Percentiles rank a stretch among this genome's conserved stretches.
These are phyloP conservation scores for Vitis hybrid DNA, from an alignment of 177 flowering plant species.

Conservation along the genomic window DNA sequence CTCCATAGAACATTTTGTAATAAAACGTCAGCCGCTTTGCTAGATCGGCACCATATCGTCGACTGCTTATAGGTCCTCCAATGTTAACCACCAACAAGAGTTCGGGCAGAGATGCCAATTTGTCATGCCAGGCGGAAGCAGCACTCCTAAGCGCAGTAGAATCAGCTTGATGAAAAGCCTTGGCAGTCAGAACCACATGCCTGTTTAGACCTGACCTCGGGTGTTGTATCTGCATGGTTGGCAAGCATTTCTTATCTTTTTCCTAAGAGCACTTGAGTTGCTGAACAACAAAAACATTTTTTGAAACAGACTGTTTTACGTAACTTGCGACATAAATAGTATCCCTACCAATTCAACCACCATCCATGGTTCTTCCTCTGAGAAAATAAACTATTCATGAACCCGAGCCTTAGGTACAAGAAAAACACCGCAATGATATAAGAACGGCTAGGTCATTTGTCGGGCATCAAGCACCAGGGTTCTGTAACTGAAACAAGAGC, in stretches of 20 bases:
- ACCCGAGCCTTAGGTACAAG: slow-evolving; percentile 72
- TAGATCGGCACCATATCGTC: slow-evolving; percentile 78
- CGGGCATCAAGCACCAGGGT: slow-evolving; percentile 83
- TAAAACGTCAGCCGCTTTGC: slow-evolving; percentile 57
- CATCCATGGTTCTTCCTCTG: too few relatives aligned
- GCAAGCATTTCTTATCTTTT: too few relatives aligned
- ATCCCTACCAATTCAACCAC: too few relatives aligned
- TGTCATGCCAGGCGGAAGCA: slow-evolving; percentile 78
- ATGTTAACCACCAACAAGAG: slow-evolving; percentile 88
- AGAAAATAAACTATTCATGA: too few relatives aligned
- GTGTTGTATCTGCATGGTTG: slow-evolving; percentile 59
- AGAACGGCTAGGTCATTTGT: slow-evolving; percentile 42
- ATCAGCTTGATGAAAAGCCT: slow-evolving; percentile 91
- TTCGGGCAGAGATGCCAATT: slow-evolving; percentile 69
- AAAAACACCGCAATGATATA: slow-evolving; percentile 75
- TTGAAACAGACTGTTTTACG: too few relatives aligned
- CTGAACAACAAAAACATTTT: too few relatives aligned
- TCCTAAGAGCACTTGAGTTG: too few relatives aligned
- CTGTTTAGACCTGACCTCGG: slow-evolving; percentile 61
- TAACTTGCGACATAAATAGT: too few relatives aligned
- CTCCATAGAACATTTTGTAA: slow-evolving; percentile 67
- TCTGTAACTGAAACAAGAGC: slow-evolving; percentile 59
- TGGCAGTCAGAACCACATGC: slow-evolving; percentile 73
- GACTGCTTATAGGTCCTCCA: slow-evolving; percentile 87
- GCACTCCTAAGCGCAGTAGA: slow-evolving; percentile 67